Base-by-base conservation (phyloP, 2,329 filamentous ascomycete genomes). In the Elsinoe fawcettii region DNA sequence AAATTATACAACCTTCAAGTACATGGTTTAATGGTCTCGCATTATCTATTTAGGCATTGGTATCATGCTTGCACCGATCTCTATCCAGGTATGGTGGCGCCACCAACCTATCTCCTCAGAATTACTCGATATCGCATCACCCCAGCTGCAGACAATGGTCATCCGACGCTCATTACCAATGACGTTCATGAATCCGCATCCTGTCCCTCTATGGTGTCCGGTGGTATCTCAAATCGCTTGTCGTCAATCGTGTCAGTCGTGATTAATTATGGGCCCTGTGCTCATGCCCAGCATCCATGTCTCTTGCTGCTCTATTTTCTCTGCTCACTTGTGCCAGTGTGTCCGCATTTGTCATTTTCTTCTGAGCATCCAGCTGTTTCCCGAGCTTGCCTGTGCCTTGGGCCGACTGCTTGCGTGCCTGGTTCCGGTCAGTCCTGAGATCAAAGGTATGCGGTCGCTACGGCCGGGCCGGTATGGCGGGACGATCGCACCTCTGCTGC, bases 301-400 rank as follows among this genome's bases (percentile, higher is more conserved):
- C 83, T 56, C 88, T 78, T 12, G 77, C 77, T 47, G 80, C 76
- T 57, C 83, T 73, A 66, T 90, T 87, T 57, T 84, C 78, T 54
- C 78, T 74, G 67, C 88, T 90, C 3, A 77, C 80, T 62, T 87
- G 80, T 61, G 84, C 82, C 51, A 95, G 74, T 1, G 83, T 84
- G 59, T 86, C 82, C 27, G 74, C 77, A 55, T 83, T 79, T 7
- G 86, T 90, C 74, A 88, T 83, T 64, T 82, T 84, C 74, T 87
- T 88, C 73, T 95, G 87, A 34, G 84, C 84, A 56, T 85, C 80
- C 12, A 96, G 76, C 67, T 90, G 84, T 30, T 77, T 74, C 32
- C 80, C 80, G 11, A 95, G 76, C 67, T 90, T 91, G 14, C 88
- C 84, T 64, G 83, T 82, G 20, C 58, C 59, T 59, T 71, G 73